Evolutionary conservation across 106 monocot genomes (phyloP).

Genomic region (Dendrobium officinale): DNA sequence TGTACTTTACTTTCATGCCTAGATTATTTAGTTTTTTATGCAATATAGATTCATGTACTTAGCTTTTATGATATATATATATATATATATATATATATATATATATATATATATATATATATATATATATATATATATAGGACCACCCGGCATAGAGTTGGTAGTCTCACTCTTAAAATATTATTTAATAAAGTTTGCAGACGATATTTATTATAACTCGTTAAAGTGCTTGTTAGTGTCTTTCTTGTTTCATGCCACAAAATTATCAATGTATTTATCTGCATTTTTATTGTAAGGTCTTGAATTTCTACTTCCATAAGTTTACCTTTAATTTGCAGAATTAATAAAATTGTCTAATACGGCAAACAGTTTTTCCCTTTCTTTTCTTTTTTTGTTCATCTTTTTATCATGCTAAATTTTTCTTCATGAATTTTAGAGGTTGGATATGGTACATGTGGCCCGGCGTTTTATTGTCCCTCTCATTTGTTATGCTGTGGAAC

Average conservation of each 20-base stretch:
- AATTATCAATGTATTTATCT: neutral
- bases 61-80: neutral
- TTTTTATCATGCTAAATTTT: too few relatives aligned
- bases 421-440: slow-evolving; percentile 45
- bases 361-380: neutral
- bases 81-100: neutral
- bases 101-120: neutral
- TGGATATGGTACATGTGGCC: slow-evolving; percentile 71
- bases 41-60: neutral
- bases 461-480: slow-evolving; percentile 27
- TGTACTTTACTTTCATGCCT: neutral
- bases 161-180: neutral
- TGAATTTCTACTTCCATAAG: neutral
- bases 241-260: neutral
- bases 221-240: neutral
- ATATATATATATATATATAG: neutral
- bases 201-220: neutral
- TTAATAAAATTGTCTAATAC: neutral
- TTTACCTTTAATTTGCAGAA: neutral
- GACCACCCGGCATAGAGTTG: neutral
- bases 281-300: neutral
- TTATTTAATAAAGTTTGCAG: neutral
- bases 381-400: neutral
- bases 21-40: too few relatives aligned
- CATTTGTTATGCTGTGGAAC: slow-evolving; percentile 70